These are phyloP conservation scores for Phytophthora citricola DNA, from an alignment of 352 stramenopile species.

Conservation along the genomic window DNA sequence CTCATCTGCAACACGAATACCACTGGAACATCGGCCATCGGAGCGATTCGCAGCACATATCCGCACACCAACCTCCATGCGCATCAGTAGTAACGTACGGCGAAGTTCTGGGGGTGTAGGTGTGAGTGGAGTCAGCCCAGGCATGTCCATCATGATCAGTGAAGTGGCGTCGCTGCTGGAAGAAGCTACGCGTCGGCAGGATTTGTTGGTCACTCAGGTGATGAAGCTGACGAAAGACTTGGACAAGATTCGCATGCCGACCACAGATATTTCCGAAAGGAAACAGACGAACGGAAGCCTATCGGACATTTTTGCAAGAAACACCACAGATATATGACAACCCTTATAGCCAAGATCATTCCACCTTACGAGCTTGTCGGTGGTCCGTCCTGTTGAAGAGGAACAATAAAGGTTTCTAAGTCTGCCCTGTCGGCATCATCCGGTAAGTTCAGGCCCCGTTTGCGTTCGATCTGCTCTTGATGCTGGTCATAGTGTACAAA, in stretches of 20 bases:
- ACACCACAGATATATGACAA: constrained; percentile 2
- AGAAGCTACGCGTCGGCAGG: constrained; percentile 54
- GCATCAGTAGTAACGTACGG: constrained; percentile 43
- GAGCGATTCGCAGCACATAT: constrained; percentile 30
- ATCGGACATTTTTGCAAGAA: constrained; percentile 5
- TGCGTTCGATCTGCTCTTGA: constrained; percentile 60
- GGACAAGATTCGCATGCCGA: constrained; percentile 21
- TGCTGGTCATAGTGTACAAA: constrained; percentile 68
- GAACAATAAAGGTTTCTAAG: constrained; percentile 26
- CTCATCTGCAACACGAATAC: constrained; percentile 24
- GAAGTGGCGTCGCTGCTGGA: constrained; percentile 51
- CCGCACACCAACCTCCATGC: constrained; percentile 42
- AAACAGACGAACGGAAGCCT: constrained; percentile 15
- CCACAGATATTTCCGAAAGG: background rate
- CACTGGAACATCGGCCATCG: constrained; percentile 31
- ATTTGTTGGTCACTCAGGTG: constrained; percentile 51
- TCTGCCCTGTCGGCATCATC: constrained; percentile 21
- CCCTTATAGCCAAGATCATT: background rate
- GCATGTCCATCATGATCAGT: constrained; percentile 52
- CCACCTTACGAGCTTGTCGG: constrained; percentile 2
- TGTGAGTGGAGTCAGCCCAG: constrained; percentile 31
- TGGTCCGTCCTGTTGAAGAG: constrained; percentile 22
- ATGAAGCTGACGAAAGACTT: constrained; percentile 46
- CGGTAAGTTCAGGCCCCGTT: constrained; percentile 46
- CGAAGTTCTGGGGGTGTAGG: constrained; percentile 28